phyloP scores from a whole-genome alignment of 352 stramenopile genomes.

The Phytophthora melonis region DNA sequence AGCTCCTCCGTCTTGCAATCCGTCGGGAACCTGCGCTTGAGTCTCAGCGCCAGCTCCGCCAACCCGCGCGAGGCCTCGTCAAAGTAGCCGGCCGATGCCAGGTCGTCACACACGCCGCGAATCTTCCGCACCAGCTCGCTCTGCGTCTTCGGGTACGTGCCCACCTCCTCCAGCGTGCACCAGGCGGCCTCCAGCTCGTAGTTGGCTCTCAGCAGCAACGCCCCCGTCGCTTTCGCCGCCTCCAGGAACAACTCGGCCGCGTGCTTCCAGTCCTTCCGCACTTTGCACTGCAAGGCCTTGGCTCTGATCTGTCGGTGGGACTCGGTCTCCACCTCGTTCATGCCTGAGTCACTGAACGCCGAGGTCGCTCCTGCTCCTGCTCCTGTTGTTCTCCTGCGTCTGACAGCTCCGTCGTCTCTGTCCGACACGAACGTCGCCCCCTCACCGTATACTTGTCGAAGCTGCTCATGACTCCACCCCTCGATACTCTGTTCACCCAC shows the following conservation, averaged over 20 bases:
- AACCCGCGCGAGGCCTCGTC: constrained; percentile 72
- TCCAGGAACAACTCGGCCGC: constrained; percentile 62
- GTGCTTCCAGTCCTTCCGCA: constrained; percentile 76
- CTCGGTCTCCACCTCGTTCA: constrained; percentile 27
- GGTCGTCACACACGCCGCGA: constrained; percentile 62
- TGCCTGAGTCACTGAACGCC: constrained; percentile 3
- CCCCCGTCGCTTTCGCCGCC: constrained; percentile 49
- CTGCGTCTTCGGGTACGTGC: constrained; percentile 46
- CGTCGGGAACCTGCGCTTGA: constrained; percentile 70
- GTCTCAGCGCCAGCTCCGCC: constrained; percentile 61
- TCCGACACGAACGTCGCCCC: constrained; percentile 1
- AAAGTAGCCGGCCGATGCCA: constrained; percentile 67
- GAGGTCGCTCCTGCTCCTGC: neutral
- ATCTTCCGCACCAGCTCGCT: constrained; percentile 55
- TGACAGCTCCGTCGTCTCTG: constrained; percentile 12
- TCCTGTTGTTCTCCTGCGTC: constrained; percentile 22
- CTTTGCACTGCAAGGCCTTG: constrained; percentile 74
- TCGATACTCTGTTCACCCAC: constrained; percentile 61
- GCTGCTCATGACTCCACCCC: constrained; percentile 58
- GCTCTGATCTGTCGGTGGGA: constrained; percentile 64
- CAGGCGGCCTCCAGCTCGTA: constrained; percentile 74
- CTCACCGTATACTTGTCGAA: constrained; percentile 59
- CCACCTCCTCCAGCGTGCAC: constrained; percentile 69
- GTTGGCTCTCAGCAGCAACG: constrained; percentile 52
- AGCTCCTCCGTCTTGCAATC: constrained; percentile 51